Base-by-base conservation (phyloP, 495 filamentous ascomycete genomes). In the Parathielavia appendiculata region DNA sequence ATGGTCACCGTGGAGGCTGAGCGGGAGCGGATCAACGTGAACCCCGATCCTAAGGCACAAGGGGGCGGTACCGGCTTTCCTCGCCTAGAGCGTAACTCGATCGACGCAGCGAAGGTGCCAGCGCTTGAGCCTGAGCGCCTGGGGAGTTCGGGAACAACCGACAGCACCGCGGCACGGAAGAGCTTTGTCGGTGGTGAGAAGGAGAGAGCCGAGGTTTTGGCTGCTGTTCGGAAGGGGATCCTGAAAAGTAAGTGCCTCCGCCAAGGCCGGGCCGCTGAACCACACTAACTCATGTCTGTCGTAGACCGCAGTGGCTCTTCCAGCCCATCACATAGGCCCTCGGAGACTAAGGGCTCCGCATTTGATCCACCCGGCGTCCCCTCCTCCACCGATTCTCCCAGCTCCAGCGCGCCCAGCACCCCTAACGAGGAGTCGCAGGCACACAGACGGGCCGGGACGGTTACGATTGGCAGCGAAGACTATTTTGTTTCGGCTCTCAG, bases 1-100 rank as follows among this genome's bases (percentile, higher is more conserved):
- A 92, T 97, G 82, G 85, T 99, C 47, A 99, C 89, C 22, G 90
- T 92, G 30, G 93, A 99, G 74, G 93, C 92, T 7, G 93, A 97
- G 70, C 80, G 88, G 20, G 88, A 93, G 57, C 87, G 82, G 60
- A 87, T 91, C 45, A 88, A 92, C 58, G 87, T 90, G 35, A 95
- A 88, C 56, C 75, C 80, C 3, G 82, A 93, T 60, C 79, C 83
- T 17, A 80, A 80, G 61, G 85, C 88, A 17, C 81, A 90, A 57
- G 85, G 84, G 44, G 87, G 89, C 30, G 88, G 84, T 20, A 92
- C 89, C n/a, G 87, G 88, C 0, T 93, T 91, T 64, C 91, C 93
- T 19, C 91, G 86, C 67, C 72, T 95, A n/a, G 91, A 96, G 71
- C 76, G 82, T 51, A 91, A 89, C 58, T 90, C 88, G 5, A 68